These are phyloP conservation scores for Heliocybe sulcata DNA, from an alignment of 1,284 basidiomycete genomes.

Conservation along the genomic window DNA sequence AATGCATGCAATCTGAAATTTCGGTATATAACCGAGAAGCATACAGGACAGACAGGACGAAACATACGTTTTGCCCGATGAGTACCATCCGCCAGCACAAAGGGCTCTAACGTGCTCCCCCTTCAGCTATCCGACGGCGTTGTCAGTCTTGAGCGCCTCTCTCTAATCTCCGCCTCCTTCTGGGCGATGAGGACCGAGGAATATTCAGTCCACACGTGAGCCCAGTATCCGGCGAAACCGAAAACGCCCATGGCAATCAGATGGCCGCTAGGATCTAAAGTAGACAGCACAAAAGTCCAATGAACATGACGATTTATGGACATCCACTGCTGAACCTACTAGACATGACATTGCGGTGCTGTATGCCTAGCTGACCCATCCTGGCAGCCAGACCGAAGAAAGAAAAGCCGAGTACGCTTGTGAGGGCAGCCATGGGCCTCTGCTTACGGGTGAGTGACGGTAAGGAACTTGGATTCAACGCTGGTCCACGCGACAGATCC, in stretches of 20 bases:
- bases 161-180: constrained; percentile 52
- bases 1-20: too few relatives aligned
- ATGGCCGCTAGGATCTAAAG: constrained; percentile 57
- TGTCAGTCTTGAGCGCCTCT: constrained; percentile 19
- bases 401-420: constrained; percentile 73
- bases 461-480: constrained; percentile 2
- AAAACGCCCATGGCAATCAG: constrained; percentile 58
- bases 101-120: neutral
- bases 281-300: neutral
- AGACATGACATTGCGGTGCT: constrained; percentile 56
- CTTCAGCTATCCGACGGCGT: constrained; percentile 8
- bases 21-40: too few relatives aligned
- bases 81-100: too few relatives aligned
- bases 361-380: constrained; percentile 77
- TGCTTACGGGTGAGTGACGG: constrained; percentile 5
- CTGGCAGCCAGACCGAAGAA: constrained; percentile 72
- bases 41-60: too few relatives aligned
- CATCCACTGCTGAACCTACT: constrained; percentile 39
- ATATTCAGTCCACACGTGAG: constrained; percentile 54
- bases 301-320: neutral
- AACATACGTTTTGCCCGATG: too few relatives aligned
- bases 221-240: constrained; percentile 64
- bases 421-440: constrained; percentile 59
- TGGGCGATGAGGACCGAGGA: constrained; percentile 50
- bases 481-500: neutral